Evolutionary conservation across 1,284 basidiomycete genomes (phyloP).

Genomic region (Malassezia globosa): DNA sequence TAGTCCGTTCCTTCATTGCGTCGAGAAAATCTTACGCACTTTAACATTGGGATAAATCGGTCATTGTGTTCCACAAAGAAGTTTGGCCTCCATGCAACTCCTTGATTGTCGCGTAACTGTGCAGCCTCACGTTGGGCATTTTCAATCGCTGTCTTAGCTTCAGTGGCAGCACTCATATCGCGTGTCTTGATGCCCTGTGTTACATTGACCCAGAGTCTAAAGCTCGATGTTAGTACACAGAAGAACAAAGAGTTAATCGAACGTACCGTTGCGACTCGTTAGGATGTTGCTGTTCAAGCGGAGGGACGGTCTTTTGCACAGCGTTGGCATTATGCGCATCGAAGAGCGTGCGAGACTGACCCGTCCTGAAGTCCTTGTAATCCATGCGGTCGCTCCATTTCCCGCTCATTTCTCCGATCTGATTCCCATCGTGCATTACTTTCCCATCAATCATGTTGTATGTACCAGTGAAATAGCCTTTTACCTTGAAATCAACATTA

Average conservation of each 20-base stretch:
- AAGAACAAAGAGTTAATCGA: neutral
- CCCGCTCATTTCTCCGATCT: conserved; percentile 75
- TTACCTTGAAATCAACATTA: conserved; percentile 95
- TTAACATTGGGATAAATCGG: conserved; percentile 36
- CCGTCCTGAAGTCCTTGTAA: conserved; percentile 61
- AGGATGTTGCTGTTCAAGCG: conserved; percentile 75
- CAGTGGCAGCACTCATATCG: conserved; percentile 88
- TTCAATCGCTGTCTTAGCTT: conserved; percentile 79
- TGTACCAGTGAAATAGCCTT: conserved; percentile 91
- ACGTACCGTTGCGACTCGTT: conserved; percentile 70
- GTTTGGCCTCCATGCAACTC: conserved; percentile 58
- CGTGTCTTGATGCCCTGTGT: conserved; percentile 74
- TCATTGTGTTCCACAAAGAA: conserved; percentile 65
- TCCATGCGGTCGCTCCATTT: conserved; percentile 89
- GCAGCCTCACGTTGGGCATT: conserved; percentile 77
- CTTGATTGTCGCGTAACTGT: conserved; percentile 64
- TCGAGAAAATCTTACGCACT: no score
- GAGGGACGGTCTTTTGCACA: conserved; percentile 68
- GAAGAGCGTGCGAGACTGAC: conserved; percentile 66
- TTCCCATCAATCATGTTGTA: conserved; percentile 83
- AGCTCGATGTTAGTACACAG: conserved; percentile 10
- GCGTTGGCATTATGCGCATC: conserved; percentile 64
- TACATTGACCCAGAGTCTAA: conserved; percentile 71
- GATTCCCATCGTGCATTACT: conserved; percentile 59
- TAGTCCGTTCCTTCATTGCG: no score